A percentile compares a stretch with the other conserved stretches of the same genome.
phyloP scores from a whole-genome alignment of 23 red algal genomes.

The Gracilaria vermiculophylla region DNA sequence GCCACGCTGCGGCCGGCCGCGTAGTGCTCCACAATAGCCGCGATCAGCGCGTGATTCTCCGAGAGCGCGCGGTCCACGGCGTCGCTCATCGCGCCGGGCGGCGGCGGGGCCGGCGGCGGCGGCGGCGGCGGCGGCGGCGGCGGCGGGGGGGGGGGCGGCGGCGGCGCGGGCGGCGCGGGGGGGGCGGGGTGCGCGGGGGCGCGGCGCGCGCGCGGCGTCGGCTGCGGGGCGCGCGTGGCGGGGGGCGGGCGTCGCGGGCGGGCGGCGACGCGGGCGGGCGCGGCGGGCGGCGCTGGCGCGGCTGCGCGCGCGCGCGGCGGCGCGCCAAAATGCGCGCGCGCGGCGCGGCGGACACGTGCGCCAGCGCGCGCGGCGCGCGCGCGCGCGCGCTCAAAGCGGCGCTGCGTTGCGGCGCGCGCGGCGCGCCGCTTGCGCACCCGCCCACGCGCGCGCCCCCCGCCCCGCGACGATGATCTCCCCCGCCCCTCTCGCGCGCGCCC shows the following conservation, averaged over 20 bases:
- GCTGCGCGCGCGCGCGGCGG: not conserved
- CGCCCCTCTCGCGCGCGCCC: not conserved
- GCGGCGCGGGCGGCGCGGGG: not conserved
- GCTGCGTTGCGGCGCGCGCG: not conserved
- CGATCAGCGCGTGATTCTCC: constrained; percentile 63
- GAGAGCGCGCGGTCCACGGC: constrained; percentile 58
- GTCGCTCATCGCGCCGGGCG: constrained; percentile 18
- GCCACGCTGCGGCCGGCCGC: constrained; percentile 22
- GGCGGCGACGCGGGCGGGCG: not conserved
- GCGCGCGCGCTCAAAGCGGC: not conserved
- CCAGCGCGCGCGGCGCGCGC: not conserved
- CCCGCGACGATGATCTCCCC: too few relatives aligned
- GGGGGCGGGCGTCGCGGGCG: too few relatives aligned
- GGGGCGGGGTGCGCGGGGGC: not conserved
- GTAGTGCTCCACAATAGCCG: constrained; percentile 50
- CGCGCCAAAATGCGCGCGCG: not conserved
- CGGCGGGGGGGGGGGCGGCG: not conserved
- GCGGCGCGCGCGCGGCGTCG: not conserved
- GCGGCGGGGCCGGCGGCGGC: not conserved
- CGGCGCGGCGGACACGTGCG: not conserved
- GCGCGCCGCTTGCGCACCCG: not conserved
- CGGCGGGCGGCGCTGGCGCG: not conserved
- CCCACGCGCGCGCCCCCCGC: too few relatives aligned
- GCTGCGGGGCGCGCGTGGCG: not conserved
- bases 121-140: not conserved